phyloP scores from a whole-genome alignment of 2,329 filamentous ascomycete genomes.

The Simplicillium aogashimaense region DNA sequence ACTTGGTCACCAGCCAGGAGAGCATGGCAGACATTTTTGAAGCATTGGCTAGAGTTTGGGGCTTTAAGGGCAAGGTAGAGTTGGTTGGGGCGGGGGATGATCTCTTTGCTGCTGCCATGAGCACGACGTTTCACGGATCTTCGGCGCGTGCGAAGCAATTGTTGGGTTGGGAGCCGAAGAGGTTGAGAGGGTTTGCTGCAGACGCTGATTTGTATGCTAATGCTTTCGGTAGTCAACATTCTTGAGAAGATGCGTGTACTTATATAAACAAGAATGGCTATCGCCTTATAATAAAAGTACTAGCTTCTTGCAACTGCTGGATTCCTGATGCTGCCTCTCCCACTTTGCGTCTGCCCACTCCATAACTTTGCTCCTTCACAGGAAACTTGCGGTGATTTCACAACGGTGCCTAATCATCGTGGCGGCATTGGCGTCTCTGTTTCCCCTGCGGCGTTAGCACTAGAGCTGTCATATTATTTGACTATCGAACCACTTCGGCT shows the following conservation, averaged over 20 bases:
- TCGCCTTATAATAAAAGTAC: too few species aligned
- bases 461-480: too few species aligned
- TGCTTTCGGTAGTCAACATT: slow-evolving; percentile 7
- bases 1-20: slow-evolving; percentile 8
- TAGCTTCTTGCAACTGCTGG: too few species aligned
- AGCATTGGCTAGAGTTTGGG: slow-evolving; percentile 3
- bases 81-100: slow-evolving; percentile 5
- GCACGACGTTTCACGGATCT: slow-evolving; percentile 7
- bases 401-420: too few species aligned
- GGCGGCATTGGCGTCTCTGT: too few species aligned
- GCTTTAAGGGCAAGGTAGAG: slow-evolving; percentile 3
- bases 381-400: too few species aligned
- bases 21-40: slow-evolving; percentile 7
- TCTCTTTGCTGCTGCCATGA: slow-evolving; percentile 8
- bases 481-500: too few species aligned
- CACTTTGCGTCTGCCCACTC: too few species aligned
- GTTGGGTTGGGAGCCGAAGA: slow-evolving; percentile 7
- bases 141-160: slow-evolving; percentile 7
- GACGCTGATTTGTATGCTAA: slow-evolving; percentile 7
- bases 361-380: too few species aligned
- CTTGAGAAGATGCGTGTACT: neutral
- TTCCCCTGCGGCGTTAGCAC: too few species aligned
- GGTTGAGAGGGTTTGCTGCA: slow-evolving; percentile 4
- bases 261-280: too few species aligned
- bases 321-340: too few species aligned